Percentiles rank a stretch among this genome's conserved stretches.
phyloP scores from a whole-genome alignment of 1,139 yeast species.

The Yamadazyma sp. region DNA sequence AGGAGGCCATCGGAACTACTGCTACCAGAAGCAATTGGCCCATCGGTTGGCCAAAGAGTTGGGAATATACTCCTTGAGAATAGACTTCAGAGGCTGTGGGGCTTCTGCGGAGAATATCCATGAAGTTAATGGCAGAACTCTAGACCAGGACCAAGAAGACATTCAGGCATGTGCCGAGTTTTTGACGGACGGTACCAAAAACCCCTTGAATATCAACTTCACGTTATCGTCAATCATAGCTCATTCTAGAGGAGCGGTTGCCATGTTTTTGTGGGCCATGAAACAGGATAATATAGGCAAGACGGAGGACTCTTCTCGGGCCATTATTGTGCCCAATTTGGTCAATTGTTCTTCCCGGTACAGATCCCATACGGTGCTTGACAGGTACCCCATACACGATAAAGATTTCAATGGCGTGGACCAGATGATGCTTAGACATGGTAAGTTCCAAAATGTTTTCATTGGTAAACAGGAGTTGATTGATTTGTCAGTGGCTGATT shows the following conservation, averaged over 20 bases:
- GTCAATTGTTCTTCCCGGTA: conserved; percentile 75
- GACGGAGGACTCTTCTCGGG: conserved; percentile 22
- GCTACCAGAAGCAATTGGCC: conserved; percentile 69
- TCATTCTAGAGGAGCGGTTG: conserved; percentile 80
- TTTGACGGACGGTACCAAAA: conserved; percentile 32
- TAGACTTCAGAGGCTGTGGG: conserved; percentile 89
- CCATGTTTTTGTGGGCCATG: conserved; percentile 74
- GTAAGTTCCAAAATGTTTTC: conserved; percentile 38
- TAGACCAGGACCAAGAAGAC: conserved; percentile 68
- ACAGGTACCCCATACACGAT: conserved; percentile 28
- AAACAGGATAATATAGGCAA: conserved; percentile 35
- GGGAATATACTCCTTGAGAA: conserved; percentile 67
- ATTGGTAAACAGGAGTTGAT: conserved; percentile 54
- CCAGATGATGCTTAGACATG: conserved; percentile 48
- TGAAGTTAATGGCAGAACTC: conserved; percentile 48
- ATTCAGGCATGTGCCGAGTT: conserved; percentile 54
- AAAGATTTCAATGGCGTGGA: conserved; percentile 20
- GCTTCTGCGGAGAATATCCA: conserved; percentile 59
- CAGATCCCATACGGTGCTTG: conserved; percentile 34
- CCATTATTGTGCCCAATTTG: conserved; percentile 55
- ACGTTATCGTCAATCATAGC: conserved; percentile 58
- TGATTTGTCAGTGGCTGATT: conserved; percentile 54
- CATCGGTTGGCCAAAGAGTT: conserved; percentile 54
- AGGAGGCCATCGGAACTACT: conserved; percentile 80
- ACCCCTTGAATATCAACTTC: conserved; percentile 39